Base-by-base conservation (phyloP, 257 asterid genomes). In the Solanum neorickii region DNA sequence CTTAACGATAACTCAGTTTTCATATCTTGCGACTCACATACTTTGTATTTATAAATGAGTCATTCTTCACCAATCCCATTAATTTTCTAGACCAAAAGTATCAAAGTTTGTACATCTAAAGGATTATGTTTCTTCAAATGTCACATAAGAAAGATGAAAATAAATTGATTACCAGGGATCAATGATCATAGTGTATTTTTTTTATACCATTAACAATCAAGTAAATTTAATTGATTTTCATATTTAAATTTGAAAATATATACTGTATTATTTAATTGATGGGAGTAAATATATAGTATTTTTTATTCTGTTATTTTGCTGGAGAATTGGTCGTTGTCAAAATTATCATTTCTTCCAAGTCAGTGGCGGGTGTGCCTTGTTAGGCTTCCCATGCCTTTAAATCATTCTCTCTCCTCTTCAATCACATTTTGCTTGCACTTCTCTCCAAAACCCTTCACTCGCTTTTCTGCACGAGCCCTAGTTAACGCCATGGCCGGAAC, bases 401-500 rank as follows among this genome's bases (percentile, higher is more conserved):
- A 78, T 11, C 42, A 41, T 41, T 75, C 84, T 12, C 27, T 35
- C 12, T 12, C 62, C 49, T 39, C 82, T 20, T 39, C 85, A 41
- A 59, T 89, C 84, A 87, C 90, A 85, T 82, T 84, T 87, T 83
- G 39, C 88, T 87, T 66, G 46, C 86, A 59, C 60, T 88, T 80
- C 84, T 78, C 84, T 46, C 42, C 86, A 27, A 82, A 86, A 87
- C 76, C 91, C 88, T 85, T 56, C 37, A 52, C 85, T 73, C 80
- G 16, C 60, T 59, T 42, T 29, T 78, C 84, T 29, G 5, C 72
- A 16, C 90, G 21, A 75, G 29, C 87, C 83, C 87, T 88, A 82
- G 60, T 86, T 87, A 74, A 83, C 87, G 87, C 88, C 90, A 96
- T 96, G 98, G 92, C 97, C 47, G 96, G 90, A 74, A 94, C 91